phyloP scores from a whole-genome alignment of 176 grass and related monocot genomes.

The Aechmea fasciata region DNA sequence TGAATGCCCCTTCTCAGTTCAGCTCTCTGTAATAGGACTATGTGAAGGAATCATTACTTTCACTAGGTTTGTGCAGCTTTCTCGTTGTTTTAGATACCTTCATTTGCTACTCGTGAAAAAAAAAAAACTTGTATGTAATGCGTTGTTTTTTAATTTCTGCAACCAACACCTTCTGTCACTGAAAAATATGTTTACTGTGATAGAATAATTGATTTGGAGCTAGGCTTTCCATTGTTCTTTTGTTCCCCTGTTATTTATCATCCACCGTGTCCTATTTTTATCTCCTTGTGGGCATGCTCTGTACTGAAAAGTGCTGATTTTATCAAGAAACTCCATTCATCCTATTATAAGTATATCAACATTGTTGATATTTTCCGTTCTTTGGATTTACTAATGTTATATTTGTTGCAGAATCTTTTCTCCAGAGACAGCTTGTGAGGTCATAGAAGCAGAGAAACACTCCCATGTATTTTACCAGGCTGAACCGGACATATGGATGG shows the following conservation, averaged over 20 bases:
- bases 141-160: too few species aligned
- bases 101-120: neutral
- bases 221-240: too few species aligned
- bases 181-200: too few species aligned
- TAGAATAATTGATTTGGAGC: too few species aligned
- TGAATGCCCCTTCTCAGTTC: slow-evolving; percentile 74
- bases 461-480: slow-evolving; percentile 89
- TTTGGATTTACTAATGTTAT: slow-evolving; percentile 5
- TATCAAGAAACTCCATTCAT: too few species aligned
- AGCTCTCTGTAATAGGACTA: slow-evolving; percentile 89
- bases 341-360: neutral
- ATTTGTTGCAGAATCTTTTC: slow-evolving; percentile 82
- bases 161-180: too few species aligned
- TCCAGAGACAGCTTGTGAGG: slow-evolving; percentile 71
- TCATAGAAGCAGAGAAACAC: slow-evolving; percentile 88
- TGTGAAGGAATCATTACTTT: slow-evolving; percentile 95
- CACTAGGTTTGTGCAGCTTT: slow-evolving; percentile 41
- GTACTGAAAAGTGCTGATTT: too few species aligned
- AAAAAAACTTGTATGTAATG: too few species aligned
- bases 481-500: slow-evolving; percentile 93
- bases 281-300: too few species aligned
- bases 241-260: too few species aligned
- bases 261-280: too few species aligned
- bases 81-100: neutral
- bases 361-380: slow-evolving; percentile 1